These are phyloP conservation scores for Candida tropicalis DNA, from an alignment of 1,139 yeast genomes.

Conservation along the genomic window DNA sequence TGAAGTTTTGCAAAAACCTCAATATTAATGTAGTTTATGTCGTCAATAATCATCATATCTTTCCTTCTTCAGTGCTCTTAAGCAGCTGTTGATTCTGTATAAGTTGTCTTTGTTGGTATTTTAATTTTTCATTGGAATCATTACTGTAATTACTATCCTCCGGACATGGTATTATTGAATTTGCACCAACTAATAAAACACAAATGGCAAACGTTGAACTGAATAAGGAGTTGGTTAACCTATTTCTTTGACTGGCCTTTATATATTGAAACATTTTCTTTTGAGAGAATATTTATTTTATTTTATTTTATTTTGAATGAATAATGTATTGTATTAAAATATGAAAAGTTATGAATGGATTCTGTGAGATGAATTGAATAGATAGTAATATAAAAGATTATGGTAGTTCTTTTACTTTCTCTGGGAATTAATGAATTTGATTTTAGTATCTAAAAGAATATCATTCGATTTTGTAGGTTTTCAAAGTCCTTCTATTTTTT, in stretches of 20 bases:
- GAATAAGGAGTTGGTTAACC: constrained; percentile 66
- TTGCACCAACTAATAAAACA: constrained; percentile 68
- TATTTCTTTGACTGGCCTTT: constrained; percentile 58
- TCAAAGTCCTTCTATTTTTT: background rate
- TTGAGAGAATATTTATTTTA: background rate
- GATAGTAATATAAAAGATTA: background rate
- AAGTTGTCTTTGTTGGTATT: constrained; percentile 11
- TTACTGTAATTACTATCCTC: constrained; percentile 53
- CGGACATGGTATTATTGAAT: constrained; percentile 76
- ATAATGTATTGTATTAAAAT: no score
- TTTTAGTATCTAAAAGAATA: background rate
- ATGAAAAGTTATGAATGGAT: constrained; percentile 2
- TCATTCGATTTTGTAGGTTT: background rate
- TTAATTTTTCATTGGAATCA: constrained; percentile 40
- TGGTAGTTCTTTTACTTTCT: background rate
- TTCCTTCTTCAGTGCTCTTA: background rate
- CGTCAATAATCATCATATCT: constrained; percentile 1
- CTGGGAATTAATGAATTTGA: background rate
- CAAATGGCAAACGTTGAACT: constrained; percentile 78
- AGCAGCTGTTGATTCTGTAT: constrained; percentile 12
- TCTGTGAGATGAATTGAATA: background rate
- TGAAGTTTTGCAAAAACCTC: background rate
- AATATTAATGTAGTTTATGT: background rate
- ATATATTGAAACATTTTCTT: constrained; percentile 29
- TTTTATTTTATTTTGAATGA: background rate